Evolutionary conservation across 2,329 filamentous ascomycete species (phyloP), one percentile per base, ranked within the genome.

Genomic region (Colletotrichum shisoi): DNA sequence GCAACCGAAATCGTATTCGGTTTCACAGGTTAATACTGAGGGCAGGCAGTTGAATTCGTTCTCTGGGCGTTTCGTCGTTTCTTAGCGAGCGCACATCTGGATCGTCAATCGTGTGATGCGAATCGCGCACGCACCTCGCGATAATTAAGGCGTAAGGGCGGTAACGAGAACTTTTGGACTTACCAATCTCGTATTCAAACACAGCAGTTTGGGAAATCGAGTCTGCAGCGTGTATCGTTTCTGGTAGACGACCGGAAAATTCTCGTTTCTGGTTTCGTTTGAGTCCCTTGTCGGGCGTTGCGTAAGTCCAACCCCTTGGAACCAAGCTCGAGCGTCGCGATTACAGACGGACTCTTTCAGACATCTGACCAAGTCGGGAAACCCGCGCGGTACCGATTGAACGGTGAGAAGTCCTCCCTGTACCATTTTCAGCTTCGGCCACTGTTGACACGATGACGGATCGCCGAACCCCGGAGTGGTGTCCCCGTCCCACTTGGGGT

Each of bases 401-500:
- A 34, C 42, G 12, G n/a, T 27, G 37, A 21, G 13, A 6, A 21
- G 13, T 8, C 3, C 12, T 8, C 9, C 12, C 4, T 15, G 31
- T 9, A 53, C 31, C 5, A 5, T 11, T 19, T 9, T 17, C 5
- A 39, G n/a, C 19, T 39, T 17, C 31, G 12, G 49, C 37, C 31
- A 24, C 17, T 21, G n/a, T 11, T 5, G 27, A 37, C 27, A 24
- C 21, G 24, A 44, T 51, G 12, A 5, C 21, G 17, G 48, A 24
- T n/a, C 13, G 8, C 37, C 34, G 31, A n/a, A 17, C 12, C 39
- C 34, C 24, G 49, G 59, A 66, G 63, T 31, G 27, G 27, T 31
- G 27, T 31, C 27, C 27, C 7, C 27, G 27, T 66, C 51, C 52
- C 59, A 57, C 63, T 66, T 63, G 58, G 62, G 57, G 51, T 44